These are phyloP conservation scores for Geoglossum cookeanum DNA, from an alignment of 2,329 filamentous ascomycete species.

Conservation along the genomic window DNA sequence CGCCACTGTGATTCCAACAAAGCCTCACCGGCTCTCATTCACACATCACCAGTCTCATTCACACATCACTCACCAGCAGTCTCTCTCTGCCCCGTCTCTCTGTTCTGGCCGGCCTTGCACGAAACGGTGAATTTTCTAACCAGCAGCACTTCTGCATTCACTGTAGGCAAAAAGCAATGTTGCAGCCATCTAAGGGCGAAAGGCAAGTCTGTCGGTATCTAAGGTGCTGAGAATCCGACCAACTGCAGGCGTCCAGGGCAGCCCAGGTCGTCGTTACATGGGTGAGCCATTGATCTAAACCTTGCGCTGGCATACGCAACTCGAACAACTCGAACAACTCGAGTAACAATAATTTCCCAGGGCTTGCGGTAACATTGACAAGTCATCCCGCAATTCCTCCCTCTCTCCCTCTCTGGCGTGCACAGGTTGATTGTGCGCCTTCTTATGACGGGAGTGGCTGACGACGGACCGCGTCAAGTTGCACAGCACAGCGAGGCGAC, in stretches of 20 bases:
- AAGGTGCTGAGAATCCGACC: neutral
- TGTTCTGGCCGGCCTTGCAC: neutral
- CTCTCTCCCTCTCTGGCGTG: neutral
- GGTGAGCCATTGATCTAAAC: neutral
- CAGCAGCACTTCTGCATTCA: too few relatives aligned
- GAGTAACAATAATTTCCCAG: conserved; percentile 3
- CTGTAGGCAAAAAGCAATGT: neutral
- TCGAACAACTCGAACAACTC: neutral
- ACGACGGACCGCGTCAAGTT: neutral
- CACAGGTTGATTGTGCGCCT: neutral
- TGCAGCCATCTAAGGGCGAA: neutral
- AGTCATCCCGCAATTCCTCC: neutral
- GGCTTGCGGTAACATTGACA: neutral
- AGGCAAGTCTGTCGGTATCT: neutral
- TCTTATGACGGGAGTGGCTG: conserved; percentile 1
- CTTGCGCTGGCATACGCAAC: neutral
- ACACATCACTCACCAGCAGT: neutral
- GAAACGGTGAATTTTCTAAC: neutral
- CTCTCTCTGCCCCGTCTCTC: too few relatives aligned
- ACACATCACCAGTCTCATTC: too few relatives aligned
- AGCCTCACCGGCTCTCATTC: neutral
- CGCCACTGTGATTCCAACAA: neutral
- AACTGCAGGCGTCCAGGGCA: neutral
- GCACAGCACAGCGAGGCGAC: neutral
- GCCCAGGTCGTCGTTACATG: neutral